phyloP scores from a whole-genome alignment of 2,329 filamentous ascomycete species.

The Sporothrix sp. region DNA sequence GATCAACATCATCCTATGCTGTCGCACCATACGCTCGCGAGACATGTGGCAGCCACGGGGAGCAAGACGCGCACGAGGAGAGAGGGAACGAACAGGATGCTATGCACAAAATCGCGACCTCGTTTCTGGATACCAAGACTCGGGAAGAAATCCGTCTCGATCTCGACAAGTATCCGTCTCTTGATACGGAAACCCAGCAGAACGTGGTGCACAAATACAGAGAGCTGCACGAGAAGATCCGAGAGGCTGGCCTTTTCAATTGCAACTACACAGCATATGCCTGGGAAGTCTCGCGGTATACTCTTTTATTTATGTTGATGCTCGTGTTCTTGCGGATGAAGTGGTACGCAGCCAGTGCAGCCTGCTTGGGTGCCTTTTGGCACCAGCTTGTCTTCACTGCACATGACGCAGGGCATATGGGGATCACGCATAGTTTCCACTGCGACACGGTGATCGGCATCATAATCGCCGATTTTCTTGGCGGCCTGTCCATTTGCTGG shows the following conservation, averaged over 20 bases:
- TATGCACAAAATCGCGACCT: conserved; percentile 30
- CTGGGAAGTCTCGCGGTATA: conserved; percentile 64
- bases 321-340: conserved; percentile 50
- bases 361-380: conserved; percentile 77
- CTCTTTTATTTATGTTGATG: conserved; percentile 52
- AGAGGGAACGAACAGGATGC: too few species aligned
- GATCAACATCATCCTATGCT: conserved; percentile 38
- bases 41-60: too few species aligned
- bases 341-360: conserved; percentile 60
- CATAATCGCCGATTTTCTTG: conserved; percentile 78
- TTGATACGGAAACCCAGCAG: conserved; percentile 65
- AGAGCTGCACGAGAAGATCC: conserved; percentile 60
- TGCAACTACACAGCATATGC: conserved; percentile 78
- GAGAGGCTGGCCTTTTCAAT: conserved; percentile 65
- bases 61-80: too few species aligned
- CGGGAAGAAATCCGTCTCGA: conserved; percentile 67
- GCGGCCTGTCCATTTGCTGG: conserved; percentile 86
- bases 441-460: conserved; percentile 80
- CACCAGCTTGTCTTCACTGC: conserved; percentile 90
- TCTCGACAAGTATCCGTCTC: conserved; percentile 66
- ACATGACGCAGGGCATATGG: conserved; percentile 95
- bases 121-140: conserved; percentile 64
- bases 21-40: conserved; percentile 50
- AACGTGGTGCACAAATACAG: conserved; percentile 74
- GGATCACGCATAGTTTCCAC: conserved; percentile 85